phyloP scores from a whole-genome alignment of 768 basidiomycete species.

The Ramaria sp. region DNA sequence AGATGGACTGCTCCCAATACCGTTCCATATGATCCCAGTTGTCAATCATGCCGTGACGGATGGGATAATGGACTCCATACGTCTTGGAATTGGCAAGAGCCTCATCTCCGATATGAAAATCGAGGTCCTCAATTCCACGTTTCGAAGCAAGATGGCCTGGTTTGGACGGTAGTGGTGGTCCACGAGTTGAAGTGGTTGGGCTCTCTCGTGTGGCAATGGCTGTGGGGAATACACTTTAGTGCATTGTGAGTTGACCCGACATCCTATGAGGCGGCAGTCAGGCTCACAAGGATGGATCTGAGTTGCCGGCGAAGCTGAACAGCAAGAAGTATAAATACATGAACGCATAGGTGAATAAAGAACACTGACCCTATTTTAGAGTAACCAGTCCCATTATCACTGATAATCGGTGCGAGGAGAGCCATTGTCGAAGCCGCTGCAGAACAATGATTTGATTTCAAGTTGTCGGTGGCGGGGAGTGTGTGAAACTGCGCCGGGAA shows the following conservation, averaged over 20 bases:
- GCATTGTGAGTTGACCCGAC: not conserved
- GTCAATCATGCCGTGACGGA: constrained; percentile 94
- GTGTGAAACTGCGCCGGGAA: no score
- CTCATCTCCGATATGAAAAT: constrained; percentile 99
- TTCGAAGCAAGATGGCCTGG: constrained; percentile 91
- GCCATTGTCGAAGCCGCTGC: constrained; percentile 53
- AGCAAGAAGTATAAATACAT: not conserved
- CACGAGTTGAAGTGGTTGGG: constrained; percentile 45
- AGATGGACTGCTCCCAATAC: constrained; percentile 99
- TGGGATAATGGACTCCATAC: constrained; percentile 92
- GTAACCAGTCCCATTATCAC: constrained; percentile 95
- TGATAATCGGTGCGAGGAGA: constrained; percentile 85
- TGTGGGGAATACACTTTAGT: constrained; percentile 78
- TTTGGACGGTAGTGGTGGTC: constrained; percentile 71
- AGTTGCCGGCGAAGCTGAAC: constrained; percentile 90
- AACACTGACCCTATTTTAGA: constrained; percentile 89
- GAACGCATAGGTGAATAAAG: not conserved
- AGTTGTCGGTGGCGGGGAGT: no score
- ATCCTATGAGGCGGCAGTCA: not conserved
- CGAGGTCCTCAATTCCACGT: constrained; percentile 95
- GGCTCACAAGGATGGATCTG: constrained; percentile 92
- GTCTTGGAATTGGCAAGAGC: constrained; percentile 94
- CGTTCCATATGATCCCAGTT: constrained; percentile 99
- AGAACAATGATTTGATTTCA: no score
- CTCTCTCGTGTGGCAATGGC: constrained; percentile 84